A percentile compares a stretch with the other conserved stretches of the same genome.
Conservation (phyloP, 2,329 filamentous ascomycete genomes). For the Sclerotinia sclerotiorum region DNA sequence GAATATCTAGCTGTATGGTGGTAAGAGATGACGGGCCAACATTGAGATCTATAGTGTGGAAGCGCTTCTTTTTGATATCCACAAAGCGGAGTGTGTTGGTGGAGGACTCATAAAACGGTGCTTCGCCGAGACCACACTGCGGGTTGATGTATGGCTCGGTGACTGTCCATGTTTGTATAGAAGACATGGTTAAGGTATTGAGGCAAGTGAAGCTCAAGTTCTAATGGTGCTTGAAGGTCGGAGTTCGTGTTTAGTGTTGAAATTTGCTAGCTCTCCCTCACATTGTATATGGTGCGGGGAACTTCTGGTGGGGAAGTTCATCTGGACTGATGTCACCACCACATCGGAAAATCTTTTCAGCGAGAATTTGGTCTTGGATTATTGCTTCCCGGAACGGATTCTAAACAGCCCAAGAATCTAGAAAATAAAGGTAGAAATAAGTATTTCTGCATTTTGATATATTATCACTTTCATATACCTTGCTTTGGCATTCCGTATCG, state of each 20-base stretch:
- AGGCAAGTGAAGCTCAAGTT: neutral
- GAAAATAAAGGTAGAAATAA: neutral
- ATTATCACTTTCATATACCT: neutral
- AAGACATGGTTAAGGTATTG: slow-evolving; percentile 15
- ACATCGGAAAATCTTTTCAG: slow-evolving; percentile 20
- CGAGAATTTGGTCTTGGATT: neutral
- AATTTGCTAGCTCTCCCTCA: neutral
- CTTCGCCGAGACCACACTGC: slow-evolving; percentile 69
- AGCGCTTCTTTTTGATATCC: slow-evolving; percentile 75
- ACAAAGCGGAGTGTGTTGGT: slow-evolving; percentile 71
- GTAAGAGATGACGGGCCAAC: slow-evolving; percentile 48
- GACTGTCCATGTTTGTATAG: slow-evolving; percentile 48
- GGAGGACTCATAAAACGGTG: slow-evolving; percentile 68
- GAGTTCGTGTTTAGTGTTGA: neutral
- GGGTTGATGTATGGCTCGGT: slow-evolving; percentile 55
- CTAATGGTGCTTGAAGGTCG: neutral
- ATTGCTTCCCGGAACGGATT: neutral
- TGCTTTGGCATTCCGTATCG: neutral
- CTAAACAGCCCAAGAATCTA: neutral
- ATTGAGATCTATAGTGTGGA: slow-evolving; percentile 69
- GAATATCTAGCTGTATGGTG: slow-evolving; percentile 51
- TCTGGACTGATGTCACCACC: neutral
- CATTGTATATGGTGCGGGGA: neutral
- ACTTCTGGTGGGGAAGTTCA: slow-evolving; percentile 5
- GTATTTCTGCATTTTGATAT: slow-evolving; percentile 3